Evolutionary conservation across 208 protist species (phyloP), one percentile per base, ranked within the genome.

Genomic region (Leishmania tarentolae): DNA sequence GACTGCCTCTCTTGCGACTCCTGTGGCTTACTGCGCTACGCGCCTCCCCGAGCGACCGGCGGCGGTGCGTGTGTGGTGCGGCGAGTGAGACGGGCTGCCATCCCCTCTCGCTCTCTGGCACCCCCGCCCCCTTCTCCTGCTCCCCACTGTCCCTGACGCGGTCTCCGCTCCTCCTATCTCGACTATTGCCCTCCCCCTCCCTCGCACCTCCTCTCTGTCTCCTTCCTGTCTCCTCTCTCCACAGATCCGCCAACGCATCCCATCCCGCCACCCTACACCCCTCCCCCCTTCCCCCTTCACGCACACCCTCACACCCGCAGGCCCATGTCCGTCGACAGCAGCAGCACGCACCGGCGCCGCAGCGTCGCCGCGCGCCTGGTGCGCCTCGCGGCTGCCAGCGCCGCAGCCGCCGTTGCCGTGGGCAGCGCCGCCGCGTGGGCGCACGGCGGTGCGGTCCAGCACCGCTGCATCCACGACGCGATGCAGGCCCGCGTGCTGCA

Each of bases 401-500:
- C 57, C 57, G 57, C n/a, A 31, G n/a, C 40, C 61, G 15, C 0
- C 61, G n/a, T 42, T 83, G 80, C 53, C 50, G 47, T 52, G 40
- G 15, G 28, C 53, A 42, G 9, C 61, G 61, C 61, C 13, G 61
- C 61, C 31, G 61, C 8, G 19, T 44, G 35, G 19, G 52, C 13
- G 3, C 61, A 31, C 37, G 81, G 87, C 61, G 77, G 78, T 19
- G 92, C 47, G 47, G 0, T 17, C 9, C 56, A 50, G 24, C 56
- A 83, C 31, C 53, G 15, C 63, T 83, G 79, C 73, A 77, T 83
- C 69, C 79, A 83, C 73, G 79, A 83, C 35, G 19, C 53, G 63
- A 15, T 83, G 19, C 9, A 90, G 88, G n/a, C 87, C 86, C 28
- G 66, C 42, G n/a, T 73, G 21, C 28, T 63, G 72, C 57, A 72